Base-by-base conservation (phyloP, 2,329 filamentous ascomycete species). In the Fusarium floridanum region DNA sequence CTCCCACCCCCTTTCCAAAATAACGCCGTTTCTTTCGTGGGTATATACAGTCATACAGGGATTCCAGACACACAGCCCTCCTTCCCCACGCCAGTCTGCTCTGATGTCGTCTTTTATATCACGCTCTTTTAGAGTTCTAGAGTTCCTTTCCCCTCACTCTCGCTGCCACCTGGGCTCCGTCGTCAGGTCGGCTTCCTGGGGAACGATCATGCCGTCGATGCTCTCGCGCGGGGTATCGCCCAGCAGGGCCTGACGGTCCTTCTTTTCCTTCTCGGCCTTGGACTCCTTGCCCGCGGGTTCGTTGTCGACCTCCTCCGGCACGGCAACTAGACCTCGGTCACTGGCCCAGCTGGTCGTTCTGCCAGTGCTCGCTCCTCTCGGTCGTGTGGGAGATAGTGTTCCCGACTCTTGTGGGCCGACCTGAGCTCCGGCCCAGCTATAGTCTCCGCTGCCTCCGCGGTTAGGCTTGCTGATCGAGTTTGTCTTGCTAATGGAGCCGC, bases 231-330 rank as follows among this genome's bases (percentile, higher is more conserved):
- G 76, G 24, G 66, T 70, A 29, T 74, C 74, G 14, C 76, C 73
- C 64, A 83, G 62, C n/a, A 83, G 75, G 16, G 81, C 78, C 36
- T 81, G 75, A n/a, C 76, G 76, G 43, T 81, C 78, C 41, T 74
- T 74, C 53, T 61, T 71, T 41, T 77, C 70, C 34, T 70, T 75
- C 11, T 63, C 66, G 48, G 70, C 60, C 32, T 59, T 70, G 20
- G 69, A 27, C 32, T 69, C 75, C 61, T 73, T 77, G 34, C 75
- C 66, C 16, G 60, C 55, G 10, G 59, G 29, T 16, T 55, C 67
- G 29, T 79, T 80, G 17, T 78, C 78, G 4, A 83, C 83, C 74
- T 83, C 83, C 73, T 85, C 84, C 2, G 83, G 83, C 24, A 85
- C 83, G 5, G 82, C 77, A 6, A 83, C 81, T n/a, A 84, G 77